A percentile compares a stretch with the other conserved stretches of the same genome.
These are phyloP conservation scores for Cadophora luteo-olivacea DNA, from an alignment of 2,329 filamentous ascomycete genomes.

Conservation along the genomic window DNA sequence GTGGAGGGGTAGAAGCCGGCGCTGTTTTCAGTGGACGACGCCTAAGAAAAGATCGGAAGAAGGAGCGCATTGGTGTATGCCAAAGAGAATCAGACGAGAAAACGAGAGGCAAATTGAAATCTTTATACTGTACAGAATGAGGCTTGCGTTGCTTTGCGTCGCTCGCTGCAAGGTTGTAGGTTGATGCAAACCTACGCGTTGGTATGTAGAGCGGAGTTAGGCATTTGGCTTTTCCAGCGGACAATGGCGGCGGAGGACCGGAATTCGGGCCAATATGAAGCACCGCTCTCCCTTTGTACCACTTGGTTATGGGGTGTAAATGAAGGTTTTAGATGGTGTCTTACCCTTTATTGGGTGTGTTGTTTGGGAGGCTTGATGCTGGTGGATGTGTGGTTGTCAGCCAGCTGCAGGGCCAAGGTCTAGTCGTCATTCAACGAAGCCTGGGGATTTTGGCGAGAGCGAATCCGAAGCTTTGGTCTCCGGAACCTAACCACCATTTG, in stretches of 20 bases:
- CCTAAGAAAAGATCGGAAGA: slow-evolving; percentile 46
- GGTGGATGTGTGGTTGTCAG: not conserved
- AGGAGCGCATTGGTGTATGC: slow-evolving; percentile 51
- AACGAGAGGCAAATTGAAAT: slow-evolving; percentile 10
- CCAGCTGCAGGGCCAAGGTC: slow-evolving; percentile 8
- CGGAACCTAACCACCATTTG: too few species aligned
- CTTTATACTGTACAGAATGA: not conserved
- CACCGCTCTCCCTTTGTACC: slow-evolving; percentile 1
- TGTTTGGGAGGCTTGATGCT: not conserved
- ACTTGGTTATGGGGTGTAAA: not conserved
- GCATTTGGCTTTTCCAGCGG: not conserved
- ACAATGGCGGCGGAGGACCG: not conserved
- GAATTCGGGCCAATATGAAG: not conserved
- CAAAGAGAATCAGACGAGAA: slow-evolving; percentile 47
- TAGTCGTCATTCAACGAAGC: not conserved
- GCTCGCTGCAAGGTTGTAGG: slow-evolving; percentile 3
- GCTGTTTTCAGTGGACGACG: slow-evolving; percentile 29
- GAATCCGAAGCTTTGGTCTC: slow-evolving; percentile 1
- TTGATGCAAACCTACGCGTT: not conserved
- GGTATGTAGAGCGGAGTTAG: not conserved
- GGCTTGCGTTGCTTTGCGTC: not conserved
- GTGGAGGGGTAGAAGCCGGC: not conserved
- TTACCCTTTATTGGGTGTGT: not conserved
- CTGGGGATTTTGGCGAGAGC: not conserved
- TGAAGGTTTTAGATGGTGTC: not conserved